A percentile compares a stretch with the other conserved stretches of the same genome.
Conservation (phyloP, 1,284 basidiomycete genomes). For the Gomphus bonarii region DNA sequence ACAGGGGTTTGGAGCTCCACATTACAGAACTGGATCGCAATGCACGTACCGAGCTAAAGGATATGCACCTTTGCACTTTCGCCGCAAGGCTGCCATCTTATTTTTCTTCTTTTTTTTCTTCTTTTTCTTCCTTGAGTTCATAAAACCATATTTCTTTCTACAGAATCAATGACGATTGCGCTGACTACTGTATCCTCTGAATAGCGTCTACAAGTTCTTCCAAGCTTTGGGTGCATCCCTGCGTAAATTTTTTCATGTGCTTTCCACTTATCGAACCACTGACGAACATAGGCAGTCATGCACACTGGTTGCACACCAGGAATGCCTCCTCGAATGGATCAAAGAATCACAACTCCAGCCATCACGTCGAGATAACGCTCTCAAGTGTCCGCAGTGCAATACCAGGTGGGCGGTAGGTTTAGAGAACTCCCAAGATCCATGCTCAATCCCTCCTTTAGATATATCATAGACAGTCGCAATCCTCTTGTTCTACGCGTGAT, state of each 20-base stretch:
- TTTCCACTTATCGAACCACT: background rate
- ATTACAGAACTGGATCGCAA: too few relatives aligned
- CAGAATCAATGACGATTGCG: background rate
- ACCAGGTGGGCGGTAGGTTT: conserved; percentile 19
- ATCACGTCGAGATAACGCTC: conserved; percentile 42
- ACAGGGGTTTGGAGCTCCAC: too few relatives aligned
- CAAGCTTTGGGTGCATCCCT: conserved; percentile 63
- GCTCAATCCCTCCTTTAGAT: conserved; percentile 20
- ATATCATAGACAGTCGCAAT: conserved; percentile 55
- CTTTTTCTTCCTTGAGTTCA: too few relatives aligned
- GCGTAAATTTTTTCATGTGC: conserved; percentile 20
- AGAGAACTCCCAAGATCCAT: background rate
- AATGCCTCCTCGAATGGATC: conserved; percentile 70
- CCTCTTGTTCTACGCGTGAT: conserved; percentile 40
- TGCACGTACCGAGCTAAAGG: too few relatives aligned
- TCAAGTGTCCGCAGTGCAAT: conserved; percentile 65
- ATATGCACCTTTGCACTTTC: too few relatives aligned
- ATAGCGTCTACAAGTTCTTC: background rate
- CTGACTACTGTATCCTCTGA: background rate
- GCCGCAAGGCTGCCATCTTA: too few relatives aligned
- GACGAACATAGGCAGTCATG: conserved; percentile 29
- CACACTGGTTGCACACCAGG: conserved; percentile 69
- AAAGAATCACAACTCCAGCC: conserved; percentile 48
- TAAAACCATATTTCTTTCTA: background rate
- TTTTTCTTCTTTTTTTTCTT: too few relatives aligned